Conservation (phyloP, 129 eudicot species). For the Escallonia rubra region DNA sequence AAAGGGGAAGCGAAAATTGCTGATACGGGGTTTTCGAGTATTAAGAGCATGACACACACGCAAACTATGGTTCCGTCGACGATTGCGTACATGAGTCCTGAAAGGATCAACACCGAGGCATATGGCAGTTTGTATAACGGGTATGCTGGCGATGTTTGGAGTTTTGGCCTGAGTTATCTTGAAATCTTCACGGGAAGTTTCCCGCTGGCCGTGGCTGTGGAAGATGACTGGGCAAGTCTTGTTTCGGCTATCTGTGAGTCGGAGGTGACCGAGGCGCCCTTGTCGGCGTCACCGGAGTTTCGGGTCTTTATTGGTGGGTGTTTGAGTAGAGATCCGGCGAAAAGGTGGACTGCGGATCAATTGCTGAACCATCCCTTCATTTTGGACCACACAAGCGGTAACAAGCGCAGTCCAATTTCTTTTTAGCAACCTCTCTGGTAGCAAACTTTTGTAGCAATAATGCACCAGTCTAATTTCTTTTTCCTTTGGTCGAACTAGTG, state of each 20-base stretch:
- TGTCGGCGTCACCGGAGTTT: slow-evolving; percentile 60
- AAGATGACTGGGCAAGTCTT: slow-evolving; percentile 88
- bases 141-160: slow-evolving; percentile 90
- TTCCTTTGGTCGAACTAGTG: too few species aligned
- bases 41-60: slow-evolving; percentile 77
- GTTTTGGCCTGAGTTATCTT: slow-evolving; percentile 75
- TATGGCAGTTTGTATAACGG: slow-evolving; percentile 77
- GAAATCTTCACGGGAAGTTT: slow-evolving; percentile 76
- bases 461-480: too few species aligned
- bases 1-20: slow-evolving; percentile 60
- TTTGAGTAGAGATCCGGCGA: slow-evolving; percentile 68
- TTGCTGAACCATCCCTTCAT: slow-evolving; percentile 43
- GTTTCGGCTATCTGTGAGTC: slow-evolving; percentile 90
- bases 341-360: slow-evolving; percentile 67
- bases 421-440: too few species aligned
- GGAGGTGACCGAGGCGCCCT: slow-evolving; percentile 77
- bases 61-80: slow-evolving; percentile 80
- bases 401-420: too few species aligned
- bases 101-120: slow-evolving; percentile 76
- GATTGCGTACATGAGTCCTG: slow-evolving; percentile 94
- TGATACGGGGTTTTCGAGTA: slow-evolving; percentile 68
- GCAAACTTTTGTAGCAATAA: too few species aligned
- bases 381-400: neutral
- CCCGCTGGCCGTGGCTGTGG: slow-evolving; percentile 66
- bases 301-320: slow-evolving; percentile 63